Evolutionary conservation across 768 basidiomycete species (phyloP).

Genomic region (Leccinum subtestaceum): DNA sequence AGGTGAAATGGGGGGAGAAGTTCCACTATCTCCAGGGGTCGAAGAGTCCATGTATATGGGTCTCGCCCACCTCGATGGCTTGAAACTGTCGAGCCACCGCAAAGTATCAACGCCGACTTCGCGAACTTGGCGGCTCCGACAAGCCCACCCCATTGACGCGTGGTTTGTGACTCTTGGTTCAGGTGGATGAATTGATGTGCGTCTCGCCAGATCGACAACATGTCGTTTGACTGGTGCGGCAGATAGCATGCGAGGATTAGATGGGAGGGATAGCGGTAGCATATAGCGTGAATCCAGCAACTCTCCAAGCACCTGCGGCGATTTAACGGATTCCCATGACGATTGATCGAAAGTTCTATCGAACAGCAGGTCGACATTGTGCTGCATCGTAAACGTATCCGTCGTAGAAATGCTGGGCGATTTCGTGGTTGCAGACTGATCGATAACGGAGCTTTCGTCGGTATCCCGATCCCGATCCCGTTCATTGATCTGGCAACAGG

Average conservation of each 20-base stretch:
- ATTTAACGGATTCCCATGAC: slow-evolving; percentile 72
- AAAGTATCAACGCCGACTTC: slow-evolving; percentile 58
- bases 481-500: slow-evolving; percentile 52
- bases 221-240: slow-evolving; percentile 53
- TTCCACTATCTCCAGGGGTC: slow-evolving; percentile 31
- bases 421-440: slow-evolving; percentile 39
- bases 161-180: slow-evolving; percentile 40
- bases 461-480: slow-evolving; percentile 53
- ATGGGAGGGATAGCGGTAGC: slow-evolving; percentile 84
- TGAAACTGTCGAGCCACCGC: slow-evolving; percentile 69
- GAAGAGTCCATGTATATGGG: slow-evolving; percentile 34
- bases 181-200: slow-evolving; percentile 16
- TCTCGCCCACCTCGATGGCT: slow-evolving; percentile 53
- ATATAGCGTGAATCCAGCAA: slow-evolving; percentile 90
- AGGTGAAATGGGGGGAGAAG: slow-evolving; percentile 27
- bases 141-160: slow-evolving; percentile 55
- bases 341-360: slow-evolving; percentile 62
- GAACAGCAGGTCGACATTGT: slow-evolving; percentile 77
- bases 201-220: slow-evolving; percentile 19
- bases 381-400: slow-evolving; percentile 41
- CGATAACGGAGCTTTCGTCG: slow-evolving; percentile 31
- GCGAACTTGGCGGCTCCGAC: slow-evolving; percentile 56
- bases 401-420: slow-evolving; percentile 31
- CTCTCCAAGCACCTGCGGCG: slow-evolving; percentile 85
- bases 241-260: slow-evolving; percentile 73